These are phyloP conservation scores for Paspalum notatum DNA, from an alignment of 176 grass and related monocot genomes.

Conservation along the genomic window DNA sequence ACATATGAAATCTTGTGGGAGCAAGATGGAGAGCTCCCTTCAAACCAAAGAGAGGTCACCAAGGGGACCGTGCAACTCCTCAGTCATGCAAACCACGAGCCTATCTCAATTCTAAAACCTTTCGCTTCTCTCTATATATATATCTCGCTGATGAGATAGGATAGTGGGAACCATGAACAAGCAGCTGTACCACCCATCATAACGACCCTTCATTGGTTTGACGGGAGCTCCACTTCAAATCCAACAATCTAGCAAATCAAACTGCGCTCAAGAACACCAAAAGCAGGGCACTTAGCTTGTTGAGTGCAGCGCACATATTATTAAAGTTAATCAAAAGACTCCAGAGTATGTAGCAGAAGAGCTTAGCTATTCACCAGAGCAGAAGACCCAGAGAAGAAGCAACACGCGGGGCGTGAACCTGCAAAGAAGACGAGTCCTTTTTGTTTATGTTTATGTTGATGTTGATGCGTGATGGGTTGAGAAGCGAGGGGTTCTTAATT, in stretches of 20 bases:
- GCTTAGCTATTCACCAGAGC: neutral
- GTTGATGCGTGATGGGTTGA: neutral
- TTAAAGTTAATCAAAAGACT: neutral
- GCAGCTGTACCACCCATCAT: constrained; percentile 59
- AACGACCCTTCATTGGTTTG: constrained; percentile 61
- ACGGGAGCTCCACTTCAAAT: constrained; percentile 60
- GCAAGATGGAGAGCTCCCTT: constrained; percentile 88
- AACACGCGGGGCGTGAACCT: neutral
- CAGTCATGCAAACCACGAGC: constrained; percentile 85
- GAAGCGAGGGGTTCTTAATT: constrained; percentile 18
- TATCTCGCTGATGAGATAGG: constrained; percentile 44
- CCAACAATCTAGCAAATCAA: neutral
- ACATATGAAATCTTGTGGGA: neutral
- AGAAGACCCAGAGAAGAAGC: neutral
- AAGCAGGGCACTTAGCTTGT: neutral
- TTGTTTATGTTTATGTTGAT: neutral
- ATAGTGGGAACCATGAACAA: constrained; percentile 86
- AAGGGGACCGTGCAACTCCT: constrained; percentile 61
- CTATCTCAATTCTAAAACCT: constrained; percentile 46
- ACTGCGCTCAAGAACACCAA: neutral
- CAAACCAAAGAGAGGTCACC: constrained; percentile 79
- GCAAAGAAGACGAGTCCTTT: neutral
- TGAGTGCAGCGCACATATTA: neutral
- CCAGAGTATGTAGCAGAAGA: too few species aligned
- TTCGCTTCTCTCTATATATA: too few species aligned